Base-by-base conservation (phyloP, 1,284 basidiomycete genomes). In the Naganishia sp. region DNA sequence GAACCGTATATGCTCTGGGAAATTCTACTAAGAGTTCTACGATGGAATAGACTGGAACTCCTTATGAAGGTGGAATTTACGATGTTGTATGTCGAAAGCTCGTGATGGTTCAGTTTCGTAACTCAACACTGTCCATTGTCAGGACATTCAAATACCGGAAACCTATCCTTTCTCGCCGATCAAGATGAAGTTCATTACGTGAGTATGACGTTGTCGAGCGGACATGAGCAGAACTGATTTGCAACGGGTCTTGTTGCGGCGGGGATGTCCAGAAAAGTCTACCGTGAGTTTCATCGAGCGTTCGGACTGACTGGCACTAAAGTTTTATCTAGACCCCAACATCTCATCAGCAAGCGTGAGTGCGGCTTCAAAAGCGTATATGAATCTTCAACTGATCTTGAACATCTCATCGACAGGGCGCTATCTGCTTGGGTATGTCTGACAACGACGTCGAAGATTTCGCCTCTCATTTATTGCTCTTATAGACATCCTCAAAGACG, bases 141-240 rank as follows among this genome's bases (percentile, higher is more conserved):
- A 94, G 92, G 94, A 97, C 78, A 97, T 97, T 72, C 83, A 88
- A n/a, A 92, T 97, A 70, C 94, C 94, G 1, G 91, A 94, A 60
- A 85, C 88, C 55, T 98, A 98, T 77, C 95, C 95, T 5, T 98
- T 98, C 79, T 90, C 94, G 79, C 94, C 95, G 0, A 90, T 96
- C 69, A 97, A 98, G 84, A 98, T 99, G 94, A 94, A 94, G 78
- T 96, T 96, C 79, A 87, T 92, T 72, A 95, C 91, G 68, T 83
- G 56, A 68, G 81, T 79, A n/a, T 23, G 11, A 15, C 7, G 28
- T 28, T 28, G 2, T 23, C 13, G 31, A 23, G 32, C 25, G n/a
- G 46, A 21, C n/a, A 31, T 21, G 15, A 15, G 13, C 23, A 9
- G 46, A 17, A 28, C 35, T 54, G 17, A 5, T 41, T 15, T 18